Conservation (phyloP, 495 filamentous ascomycete genomes). For the Paragyromitra xinjiangensis region DNA sequence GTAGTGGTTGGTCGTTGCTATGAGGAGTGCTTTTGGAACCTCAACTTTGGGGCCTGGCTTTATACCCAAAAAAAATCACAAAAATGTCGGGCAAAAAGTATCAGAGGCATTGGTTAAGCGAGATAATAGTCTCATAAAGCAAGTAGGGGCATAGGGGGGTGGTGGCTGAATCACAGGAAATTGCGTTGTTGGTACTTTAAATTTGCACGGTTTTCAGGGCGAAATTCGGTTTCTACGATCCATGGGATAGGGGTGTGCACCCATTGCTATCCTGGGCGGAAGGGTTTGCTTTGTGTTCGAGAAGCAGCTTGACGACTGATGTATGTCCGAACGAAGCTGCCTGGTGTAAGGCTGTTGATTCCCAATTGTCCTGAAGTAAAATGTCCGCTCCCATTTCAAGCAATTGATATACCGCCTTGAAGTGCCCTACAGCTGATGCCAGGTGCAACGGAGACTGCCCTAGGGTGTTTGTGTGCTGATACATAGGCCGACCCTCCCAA, state of each 20-base stretch:
- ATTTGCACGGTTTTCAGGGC: no score
- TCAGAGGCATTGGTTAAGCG: no score
- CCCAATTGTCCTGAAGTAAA: not conserved
- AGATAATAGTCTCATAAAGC: no score
- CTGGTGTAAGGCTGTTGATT: not conserved
- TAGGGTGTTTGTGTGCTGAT: not conserved
- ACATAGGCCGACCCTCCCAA: not conserved
- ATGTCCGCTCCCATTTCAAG: not conserved
- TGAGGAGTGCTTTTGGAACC: no score
- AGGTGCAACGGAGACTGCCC: not conserved
- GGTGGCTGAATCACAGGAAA: no score
- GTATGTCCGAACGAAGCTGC: not conserved
- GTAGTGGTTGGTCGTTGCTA: no score
- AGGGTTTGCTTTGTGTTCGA: not conserved
- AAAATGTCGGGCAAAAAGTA: no score
- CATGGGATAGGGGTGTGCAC: not conserved
- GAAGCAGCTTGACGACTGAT: not conserved
- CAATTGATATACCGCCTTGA: not conserved
- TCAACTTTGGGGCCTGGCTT: no score
- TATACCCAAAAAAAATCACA: no score
- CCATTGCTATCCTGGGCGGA: not conserved
- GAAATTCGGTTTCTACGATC: no score
- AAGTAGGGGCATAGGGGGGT: no score
- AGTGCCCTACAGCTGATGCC: not conserved
- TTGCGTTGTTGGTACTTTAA: no score